These are phyloP conservation scores for Leptoxyphium fumago DNA, from an alignment of 2,329 filamentous ascomycete species.

Conservation along the genomic window DNA sequence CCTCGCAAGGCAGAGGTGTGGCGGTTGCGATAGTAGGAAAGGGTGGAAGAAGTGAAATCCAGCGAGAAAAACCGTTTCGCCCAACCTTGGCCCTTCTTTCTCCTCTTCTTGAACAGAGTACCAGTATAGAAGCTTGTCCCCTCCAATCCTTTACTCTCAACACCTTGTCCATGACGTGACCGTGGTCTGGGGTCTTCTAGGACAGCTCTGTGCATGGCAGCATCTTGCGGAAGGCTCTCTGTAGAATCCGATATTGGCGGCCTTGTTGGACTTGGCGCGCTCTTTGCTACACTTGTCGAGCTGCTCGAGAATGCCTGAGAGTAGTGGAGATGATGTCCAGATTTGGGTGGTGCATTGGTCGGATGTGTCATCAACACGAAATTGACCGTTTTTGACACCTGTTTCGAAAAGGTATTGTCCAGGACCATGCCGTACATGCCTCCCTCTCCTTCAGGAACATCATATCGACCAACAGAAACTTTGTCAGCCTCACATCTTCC, in stretches of 20 bases:
- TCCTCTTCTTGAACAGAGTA: constrained; percentile 70
- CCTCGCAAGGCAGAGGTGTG: constrained; percentile 86
- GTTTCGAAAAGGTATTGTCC: constrained; percentile 97
- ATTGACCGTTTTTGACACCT: constrained; percentile 83
- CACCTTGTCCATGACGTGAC: constrained; percentile 20
- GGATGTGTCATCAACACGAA: constrained; percentile 92
- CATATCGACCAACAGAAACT: constrained; percentile 78
- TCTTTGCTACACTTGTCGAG: constrained; percentile 21
- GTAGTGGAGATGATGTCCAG: constrained; percentile 52
- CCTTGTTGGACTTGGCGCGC: constrained; percentile 24
- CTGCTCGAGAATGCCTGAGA: constrained; percentile 37
- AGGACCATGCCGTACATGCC: constrained; percentile 96
- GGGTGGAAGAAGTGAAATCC: constrained; percentile 82
- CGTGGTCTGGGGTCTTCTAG: constrained; percentile 26
- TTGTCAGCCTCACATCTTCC: constrained; percentile 96
- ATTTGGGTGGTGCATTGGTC: constrained; percentile 62
- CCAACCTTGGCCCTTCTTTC: constrained; percentile 88
- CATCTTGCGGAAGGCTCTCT: constrained; percentile 33
- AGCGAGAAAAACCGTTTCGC: constrained; percentile 90
- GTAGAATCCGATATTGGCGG: constrained; percentile 32
- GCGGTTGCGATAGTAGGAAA: constrained; percentile 92
- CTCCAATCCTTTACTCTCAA: constrained; percentile 16
- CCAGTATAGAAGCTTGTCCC: constrained; percentile 60
- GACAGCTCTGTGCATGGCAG: constrained; percentile 12
- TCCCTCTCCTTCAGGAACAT: constrained; percentile 57